Evolutionary conservation across 805 yeast genomes (phyloP), one percentile per base, ranked within the genome.

Genomic region (Wickerhamomyces rabaulensis): DNA sequence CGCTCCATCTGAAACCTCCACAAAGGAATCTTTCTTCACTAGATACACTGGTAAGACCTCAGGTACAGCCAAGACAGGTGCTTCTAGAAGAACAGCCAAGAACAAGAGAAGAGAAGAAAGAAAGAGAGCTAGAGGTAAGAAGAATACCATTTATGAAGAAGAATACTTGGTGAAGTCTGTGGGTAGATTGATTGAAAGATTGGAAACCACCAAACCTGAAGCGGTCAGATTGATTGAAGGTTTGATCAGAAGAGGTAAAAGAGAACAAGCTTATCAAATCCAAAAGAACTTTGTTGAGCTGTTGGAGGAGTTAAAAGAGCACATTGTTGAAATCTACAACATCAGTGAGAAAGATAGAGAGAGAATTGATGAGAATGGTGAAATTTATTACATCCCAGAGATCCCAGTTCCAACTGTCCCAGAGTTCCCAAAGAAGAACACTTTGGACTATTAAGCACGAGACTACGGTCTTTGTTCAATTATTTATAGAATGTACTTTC

Each of bases 1-100:
- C 52, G 98, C 97, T 0, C 94, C 96, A 1, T 86, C 96, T 0
- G 97, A 90, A 63, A 82, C 96, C 0, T 88, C 97, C 0, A 87
- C 96, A 0, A 85, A 87, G 25, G 95, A 92, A 35, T 90, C 98
- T 0, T 88, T 91, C 64, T 87, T 89, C 69, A 94, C 99, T 1
- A 78, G 96, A 62, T 94, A 94, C 65, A 94, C 99, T 0, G 99
- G 98, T 52, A 91, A 92, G 66, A 91, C 98, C 1, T 75, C 85
- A 1, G 96, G 96, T 21, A 94, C 99, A 3, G 98, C 98, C 4
- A 86, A 87, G 61, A 94, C 99, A 0, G 97, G 98, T 25, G 97
- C 94, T 3, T 84, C 97, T 0, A 79, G 99, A 65, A 78, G 85
- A 60, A 91, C 99, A 0, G 78, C 95, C 7, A 94, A 94, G 69